phyloP scores from a whole-genome alignment of 345 rosid species.

The Salix arbutifolia region DNA sequence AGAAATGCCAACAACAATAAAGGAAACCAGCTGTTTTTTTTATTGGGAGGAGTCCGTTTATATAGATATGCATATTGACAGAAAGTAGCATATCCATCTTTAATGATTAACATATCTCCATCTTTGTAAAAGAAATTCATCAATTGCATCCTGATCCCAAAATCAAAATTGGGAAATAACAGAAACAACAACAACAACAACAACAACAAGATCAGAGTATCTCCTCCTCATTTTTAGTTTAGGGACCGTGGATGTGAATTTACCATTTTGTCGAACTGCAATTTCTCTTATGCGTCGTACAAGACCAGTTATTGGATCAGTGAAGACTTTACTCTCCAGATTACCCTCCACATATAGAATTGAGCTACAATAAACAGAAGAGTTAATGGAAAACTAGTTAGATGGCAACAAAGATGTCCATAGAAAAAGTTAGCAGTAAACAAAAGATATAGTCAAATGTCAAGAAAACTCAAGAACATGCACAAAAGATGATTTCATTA shows the following conservation, averaged over 20 bases:
- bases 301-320: conserved; percentile 69
- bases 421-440: neutral
- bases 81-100: neutral
- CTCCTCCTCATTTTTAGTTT: no score
- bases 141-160: neutral
- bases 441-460: conserved; percentile 3
- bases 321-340: conserved; percentile 76
- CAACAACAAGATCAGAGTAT: neutral
- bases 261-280: conserved; percentile 78
- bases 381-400: neutral
- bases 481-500: neutral
- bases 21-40: neutral
- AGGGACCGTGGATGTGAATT: neutral
- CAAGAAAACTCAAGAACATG: neutral
- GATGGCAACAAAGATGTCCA: neutral
- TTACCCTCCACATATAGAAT: conserved; percentile 78
- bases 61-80: no score
- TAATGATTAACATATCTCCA: neutral
- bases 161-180: neutral
- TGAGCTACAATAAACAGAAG: conserved; percentile 35
- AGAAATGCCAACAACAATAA: neutral
- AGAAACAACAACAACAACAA: neutral
- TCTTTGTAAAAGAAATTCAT: neutral
- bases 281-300: conserved; percentile 77
- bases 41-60: no score